phyloP scores from a whole-genome alignment of 441 rosid species.

The Mallotus japonicus region DNA sequence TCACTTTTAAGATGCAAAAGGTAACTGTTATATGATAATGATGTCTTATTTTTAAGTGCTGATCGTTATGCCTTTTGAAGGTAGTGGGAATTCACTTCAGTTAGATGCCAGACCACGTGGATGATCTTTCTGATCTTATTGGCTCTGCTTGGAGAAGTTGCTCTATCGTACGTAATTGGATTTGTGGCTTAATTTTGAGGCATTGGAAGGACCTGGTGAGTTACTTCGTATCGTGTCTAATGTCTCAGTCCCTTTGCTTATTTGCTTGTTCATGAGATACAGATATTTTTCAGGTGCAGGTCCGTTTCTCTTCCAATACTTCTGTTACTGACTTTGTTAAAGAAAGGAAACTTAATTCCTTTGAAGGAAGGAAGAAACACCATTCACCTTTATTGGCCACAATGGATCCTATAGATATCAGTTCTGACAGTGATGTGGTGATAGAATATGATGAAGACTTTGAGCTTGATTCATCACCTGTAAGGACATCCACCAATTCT shows the following conservation, averaged over 20 bases:
- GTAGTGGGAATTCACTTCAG: slow-evolving; percentile 10
- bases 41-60: background rate
- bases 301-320: slow-evolving; percentile 29
- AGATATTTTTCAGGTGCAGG: slow-evolving; percentile 33
- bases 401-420: slow-evolving; percentile 56
- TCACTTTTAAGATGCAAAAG: background rate
- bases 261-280: slow-evolving; percentile 9
- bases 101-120: slow-evolving; percentile 20
- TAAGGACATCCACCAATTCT: slow-evolving; percentile 18
- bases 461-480: slow-evolving; percentile 27
- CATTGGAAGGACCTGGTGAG: slow-evolving; percentile 29
- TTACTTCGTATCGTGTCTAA: background rate
- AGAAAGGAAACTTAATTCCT: slow-evolving; percentile 12
- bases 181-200: slow-evolving; percentile 27
- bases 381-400: slow-evolving; percentile 29
- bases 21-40: background rate
- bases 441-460: slow-evolving; percentile 27
- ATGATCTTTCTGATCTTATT: slow-evolving; percentile 21
- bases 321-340: slow-evolving; percentile 15
- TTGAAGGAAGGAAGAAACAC: slow-evolving; percentile 23
- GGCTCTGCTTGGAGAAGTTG: slow-evolving; percentile 30
- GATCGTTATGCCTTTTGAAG: background rate
- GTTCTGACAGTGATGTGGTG: slow-evolving; percentile 61
- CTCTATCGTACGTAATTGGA: slow-evolving; percentile 24
- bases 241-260: slow-evolving; percentile 5